phyloP scores from a whole-genome alignment of 345 rosid species.

The Camelina neglecta region DNA sequence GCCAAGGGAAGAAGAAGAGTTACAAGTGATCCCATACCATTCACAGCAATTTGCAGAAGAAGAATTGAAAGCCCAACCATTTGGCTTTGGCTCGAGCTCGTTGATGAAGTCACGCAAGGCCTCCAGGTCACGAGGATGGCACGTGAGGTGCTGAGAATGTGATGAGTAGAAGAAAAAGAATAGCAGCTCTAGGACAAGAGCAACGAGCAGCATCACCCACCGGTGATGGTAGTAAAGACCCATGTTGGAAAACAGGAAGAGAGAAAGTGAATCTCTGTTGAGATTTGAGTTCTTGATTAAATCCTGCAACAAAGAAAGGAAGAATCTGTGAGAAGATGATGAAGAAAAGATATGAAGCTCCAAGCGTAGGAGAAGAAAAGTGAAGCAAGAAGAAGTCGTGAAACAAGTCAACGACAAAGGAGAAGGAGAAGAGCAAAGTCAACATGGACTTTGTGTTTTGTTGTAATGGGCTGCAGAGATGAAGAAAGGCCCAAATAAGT shows the following conservation, averaged over 20 bases:
- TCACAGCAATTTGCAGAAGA: conserved; percentile 56
- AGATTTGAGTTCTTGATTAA: too few species aligned
- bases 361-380: too few species aligned
- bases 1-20: too few species aligned
- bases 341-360: too few species aligned
- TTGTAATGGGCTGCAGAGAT: too few species aligned
- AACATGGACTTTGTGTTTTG: too few species aligned
- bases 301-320: too few species aligned
- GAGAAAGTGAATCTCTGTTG: background rate
- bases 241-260: conserved; percentile 42
- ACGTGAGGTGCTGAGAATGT: conserved; percentile 47
- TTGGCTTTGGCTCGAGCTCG: conserved; percentile 42
- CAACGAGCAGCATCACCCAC: conserved; percentile 36
- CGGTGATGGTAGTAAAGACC: conserved; percentile 33
- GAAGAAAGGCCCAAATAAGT: too few species aligned
- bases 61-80: conserved; percentile 47
- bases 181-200: conserved; percentile 32
- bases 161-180: conserved; percentile 38
- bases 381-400: too few species aligned
- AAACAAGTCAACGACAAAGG: too few species aligned
- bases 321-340: too few species aligned
- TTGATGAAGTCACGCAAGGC: conserved; percentile 55
- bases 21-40: conserved; percentile 65
- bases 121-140: conserved; percentile 53
- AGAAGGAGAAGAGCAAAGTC: too few species aligned